Base-by-base conservation (phyloP, 1,284 basidiomycete genomes). In the Cryptococcus sp. region DNA sequence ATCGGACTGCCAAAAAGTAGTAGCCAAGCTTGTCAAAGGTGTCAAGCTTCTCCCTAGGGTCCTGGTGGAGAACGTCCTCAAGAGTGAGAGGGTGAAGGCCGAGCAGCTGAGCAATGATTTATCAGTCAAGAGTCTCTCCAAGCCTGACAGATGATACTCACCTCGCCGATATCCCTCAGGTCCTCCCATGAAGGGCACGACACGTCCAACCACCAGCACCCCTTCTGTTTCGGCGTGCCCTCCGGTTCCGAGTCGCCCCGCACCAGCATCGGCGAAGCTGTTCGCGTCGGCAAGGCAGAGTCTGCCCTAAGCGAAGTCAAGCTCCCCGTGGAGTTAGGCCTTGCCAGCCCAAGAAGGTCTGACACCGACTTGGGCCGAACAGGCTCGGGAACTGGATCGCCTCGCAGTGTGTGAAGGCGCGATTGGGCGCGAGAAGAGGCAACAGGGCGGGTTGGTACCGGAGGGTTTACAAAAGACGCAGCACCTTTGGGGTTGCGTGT, bases 61-160 rank as follows among this genome's bases (percentile, higher is more conserved):
- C 93, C 76, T 91, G 87, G 62, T 93, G 90, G n/a, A 98, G 77
- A 37, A 97, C 91, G 78, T 98, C 94, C 76, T 98, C 94, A 15
- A 97, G 82, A 0, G 94, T 97, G 20, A 97, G 81, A 0, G 94
- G 94, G 75, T 98, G 94, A 2, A 98, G 82, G 52, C 91, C 89
- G 24, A 97, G 81, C 18, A 91, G 77, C 89, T 91, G 40, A 12
- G 15, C n/a, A 21, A 7, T 24, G 12, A 35, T 18, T 6, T 46
- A 48, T 24, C 50, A 44, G 13, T 36, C 15, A n/a, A 21, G n/a
- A 11, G 16, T 16, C 48, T 46, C 40, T 38, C 38, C 47, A 49
- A 52, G n/a, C 48, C 53, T 21, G 36, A 38, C n/a, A 47, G 50
- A 47, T 23, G 53, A 40, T 16, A 38, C 81, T 55, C 64, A 87